Evolutionary conservation across 768 basidiomycete species (phyloP), one percentile per base, ranked within the genome.

Genomic region (Tulasnella sp.): DNA sequence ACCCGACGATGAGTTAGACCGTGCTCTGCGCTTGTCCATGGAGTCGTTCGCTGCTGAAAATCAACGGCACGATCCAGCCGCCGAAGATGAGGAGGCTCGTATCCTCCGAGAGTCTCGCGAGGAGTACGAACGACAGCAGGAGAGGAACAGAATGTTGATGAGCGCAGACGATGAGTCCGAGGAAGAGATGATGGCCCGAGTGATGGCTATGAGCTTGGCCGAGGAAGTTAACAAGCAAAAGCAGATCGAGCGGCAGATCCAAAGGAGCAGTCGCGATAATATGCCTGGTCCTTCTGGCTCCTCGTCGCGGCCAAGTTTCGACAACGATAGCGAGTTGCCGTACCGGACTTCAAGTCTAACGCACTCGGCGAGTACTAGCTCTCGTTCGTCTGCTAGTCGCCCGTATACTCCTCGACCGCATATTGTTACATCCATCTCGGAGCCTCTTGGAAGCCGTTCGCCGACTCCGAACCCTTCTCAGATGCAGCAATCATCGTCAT

Each of bases 1-100:
- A 29, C 61, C 61, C 70, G 70, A 72, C 70, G 70, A 72, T 9
- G 71, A 72, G 20, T 29, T 72, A 2, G 71, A 40, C 39, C 37
- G 44, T 72, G 71, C n/a, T 1, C 71, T 72, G n/a, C 71, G 71
- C 44, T 16, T 72, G 71, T 72, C 71, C 13, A 46, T 46, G 44
- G 71, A 72, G 37, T 40, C 39, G 39, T 72, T 15, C 26, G 71
- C 71, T 26, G 71, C 44, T n/a, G 71, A 72, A 72, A 42, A 13
- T 40, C 39, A 72, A 23, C 29, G 71, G 26, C 61, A 67, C 11
- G 61, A 6, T 16, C 61, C 61, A 16, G 29, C 16, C 13, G 61
- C 26, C 57, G 57, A 61, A 29, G 57, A 61, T 29, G 57, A 61
- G n/a, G 57, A 61, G n/a, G 57, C 57, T 61, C 57, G 57, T 15